phyloP scores from a whole-genome alignment of 306 rosid species.

The Vigna trinervia region DNA sequence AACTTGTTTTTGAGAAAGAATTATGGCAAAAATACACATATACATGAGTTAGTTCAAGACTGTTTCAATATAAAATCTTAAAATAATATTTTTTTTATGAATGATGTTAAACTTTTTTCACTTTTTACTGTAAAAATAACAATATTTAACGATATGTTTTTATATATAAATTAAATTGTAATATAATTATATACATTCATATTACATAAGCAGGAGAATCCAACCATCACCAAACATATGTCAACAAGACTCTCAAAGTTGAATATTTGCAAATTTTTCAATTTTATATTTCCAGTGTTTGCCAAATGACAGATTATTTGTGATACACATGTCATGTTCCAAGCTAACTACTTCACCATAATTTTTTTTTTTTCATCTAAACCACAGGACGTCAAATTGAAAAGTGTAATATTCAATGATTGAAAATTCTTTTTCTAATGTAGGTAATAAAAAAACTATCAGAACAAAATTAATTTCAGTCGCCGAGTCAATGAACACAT shows the following conservation, averaged over 20 bases:
- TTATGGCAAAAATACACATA: too few relatives aligned
- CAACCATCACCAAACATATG: slow-evolving; percentile 12
- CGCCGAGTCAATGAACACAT: not conserved
- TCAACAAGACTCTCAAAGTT: not conserved
- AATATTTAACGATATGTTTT: not conserved
- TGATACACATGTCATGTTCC: not conserved
- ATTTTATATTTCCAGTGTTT: not conserved
- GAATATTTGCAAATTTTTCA: not conserved
- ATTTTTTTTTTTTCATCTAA: not conserved
- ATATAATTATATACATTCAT: not conserved
- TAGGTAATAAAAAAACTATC: not conserved
- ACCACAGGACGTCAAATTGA: not conserved
- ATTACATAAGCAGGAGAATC: not conserved
- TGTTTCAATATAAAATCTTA: too few relatives aligned
- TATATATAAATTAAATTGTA: not conserved
- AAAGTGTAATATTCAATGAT: not conserved
- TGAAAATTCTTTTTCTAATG: not conserved
- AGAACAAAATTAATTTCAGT: not conserved
- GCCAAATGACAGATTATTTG: slow-evolving; percentile 5
- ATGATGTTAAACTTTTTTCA: too few relatives aligned
- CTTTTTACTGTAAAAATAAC: too few relatives aligned
- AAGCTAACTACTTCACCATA: not conserved
- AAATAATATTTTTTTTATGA: too few relatives aligned
- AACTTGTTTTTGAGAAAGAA: too few relatives aligned
- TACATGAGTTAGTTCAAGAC: too few relatives aligned